Evolutionary conservation across 1,284 basidiomycete genomes (phyloP).

Genomic region (Chiua sp.): DNA sequence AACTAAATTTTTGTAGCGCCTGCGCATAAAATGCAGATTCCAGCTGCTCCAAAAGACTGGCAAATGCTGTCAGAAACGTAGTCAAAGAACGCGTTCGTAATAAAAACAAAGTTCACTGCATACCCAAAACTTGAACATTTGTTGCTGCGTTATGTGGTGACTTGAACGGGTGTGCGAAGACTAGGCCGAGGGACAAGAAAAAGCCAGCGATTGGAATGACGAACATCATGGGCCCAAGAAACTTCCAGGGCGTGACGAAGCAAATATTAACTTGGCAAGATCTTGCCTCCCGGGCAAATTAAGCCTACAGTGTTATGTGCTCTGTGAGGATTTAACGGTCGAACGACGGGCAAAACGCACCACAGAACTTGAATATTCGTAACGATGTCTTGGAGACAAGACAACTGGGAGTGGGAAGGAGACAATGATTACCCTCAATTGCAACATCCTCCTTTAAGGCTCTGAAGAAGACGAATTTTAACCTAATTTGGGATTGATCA

Average conservation of each 20-base stretch:
- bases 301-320: background rate
- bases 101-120: background rate
- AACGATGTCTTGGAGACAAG: conserved; percentile 6
- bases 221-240: conserved; percentile 1
- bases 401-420: background rate
- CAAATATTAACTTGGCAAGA: background rate
- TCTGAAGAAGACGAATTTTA: conserved; percentile 2
- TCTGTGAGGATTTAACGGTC: background rate
- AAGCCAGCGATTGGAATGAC: background rate
- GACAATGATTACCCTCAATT: background rate
- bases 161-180: conserved; percentile 9
- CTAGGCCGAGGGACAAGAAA: background rate
- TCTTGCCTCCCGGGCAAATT: conserved; percentile 7
- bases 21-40: conserved; percentile 74
- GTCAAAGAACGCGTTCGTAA: background rate
- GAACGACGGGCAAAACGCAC: background rate
- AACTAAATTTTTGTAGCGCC: conserved; percentile 69
- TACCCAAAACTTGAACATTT: conserved; percentile 23
- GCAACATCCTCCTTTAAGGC: background rate
- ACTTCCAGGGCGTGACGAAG: conserved; percentile 6
- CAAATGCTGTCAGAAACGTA: conserved; percentile 65
- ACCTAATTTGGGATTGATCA: background rate
- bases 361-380: background rate
- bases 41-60: conserved; percentile 74
- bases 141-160: background rate